Evolutionary conservation across 1,284 basidiomycete species (phyloP).

Genomic region (Cutaneotrichosporon spelunceum): DNA sequence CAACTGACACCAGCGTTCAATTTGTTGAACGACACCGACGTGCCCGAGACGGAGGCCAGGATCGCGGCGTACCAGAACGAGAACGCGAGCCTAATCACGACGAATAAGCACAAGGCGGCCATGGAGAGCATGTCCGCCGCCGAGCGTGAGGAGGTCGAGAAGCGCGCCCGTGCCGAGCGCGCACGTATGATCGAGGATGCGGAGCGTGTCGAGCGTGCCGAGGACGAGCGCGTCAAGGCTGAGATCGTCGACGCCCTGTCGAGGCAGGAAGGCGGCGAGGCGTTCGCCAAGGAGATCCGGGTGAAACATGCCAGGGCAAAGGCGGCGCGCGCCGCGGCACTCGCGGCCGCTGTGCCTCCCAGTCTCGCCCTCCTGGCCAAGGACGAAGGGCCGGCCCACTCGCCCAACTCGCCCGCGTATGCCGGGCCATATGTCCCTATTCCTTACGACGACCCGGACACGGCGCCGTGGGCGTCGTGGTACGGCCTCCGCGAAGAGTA

Average conservation of each 20-base stretch:
- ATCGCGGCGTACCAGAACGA: conserved; percentile 74
- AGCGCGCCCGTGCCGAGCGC: conserved; percentile 64
- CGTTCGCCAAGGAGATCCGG: conserved; percentile 60
- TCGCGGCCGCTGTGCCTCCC: conserved; percentile 33
- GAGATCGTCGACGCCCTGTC: conserved; percentile 78
- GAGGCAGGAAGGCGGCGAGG: conserved; percentile 51
- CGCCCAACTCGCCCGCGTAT: conserved; percentile 43
- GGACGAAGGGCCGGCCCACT: conserved; percentile 20
- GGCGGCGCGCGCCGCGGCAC: conserved; percentile 30
- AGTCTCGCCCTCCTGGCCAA: conserved; percentile 16
- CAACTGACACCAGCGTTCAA: conserved; percentile 67
- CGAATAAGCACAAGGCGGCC: conserved; percentile 67
- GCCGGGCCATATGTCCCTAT: conserved; percentile 48
- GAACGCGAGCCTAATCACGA: conserved; percentile 76
- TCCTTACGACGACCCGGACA: conserved; percentile 41
- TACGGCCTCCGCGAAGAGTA: conserved; percentile 35
- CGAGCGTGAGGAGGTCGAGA: conserved; percentile 69
- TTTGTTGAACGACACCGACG: conserved; percentile 84
- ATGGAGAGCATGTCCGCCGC: conserved; percentile 50
- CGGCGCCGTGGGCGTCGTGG: conserved; percentile 29
- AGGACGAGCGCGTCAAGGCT: conserved; percentile 45
- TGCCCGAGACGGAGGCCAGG: conserved; percentile 77
- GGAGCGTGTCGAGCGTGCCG: conserved; percentile 60
- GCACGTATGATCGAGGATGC: conserved; percentile 63
- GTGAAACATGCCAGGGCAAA: conserved; percentile 48